A percentile compares a stretch with the other conserved stretches of the same genome.
These are phyloP conservation scores for Ophiostoma ips DNA, from an alignment of 2,329 filamentous ascomycete species.

Conservation along the genomic window DNA sequence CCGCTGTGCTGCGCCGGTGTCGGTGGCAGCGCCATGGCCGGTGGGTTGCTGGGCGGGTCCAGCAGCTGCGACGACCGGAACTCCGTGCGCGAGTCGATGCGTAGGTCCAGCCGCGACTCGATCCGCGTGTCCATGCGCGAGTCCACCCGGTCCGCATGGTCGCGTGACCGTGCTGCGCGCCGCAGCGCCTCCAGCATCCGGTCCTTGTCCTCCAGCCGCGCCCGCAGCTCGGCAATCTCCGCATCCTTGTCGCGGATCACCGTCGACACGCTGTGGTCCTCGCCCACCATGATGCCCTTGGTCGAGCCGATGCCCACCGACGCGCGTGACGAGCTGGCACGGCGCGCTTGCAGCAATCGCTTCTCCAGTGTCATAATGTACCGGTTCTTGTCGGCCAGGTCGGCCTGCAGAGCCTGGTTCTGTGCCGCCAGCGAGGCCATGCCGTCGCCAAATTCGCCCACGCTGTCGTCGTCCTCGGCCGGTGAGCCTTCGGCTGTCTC, in stretches of 20 bases:
- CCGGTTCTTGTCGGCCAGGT: constrained; percentile 89
- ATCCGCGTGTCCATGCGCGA: constrained; percentile 10
- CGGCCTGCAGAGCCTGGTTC: constrained; percentile 83
- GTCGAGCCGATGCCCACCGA: constrained; percentile 53
- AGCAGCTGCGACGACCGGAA: constrained; percentile 21
- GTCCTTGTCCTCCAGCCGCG: constrained; percentile 86
- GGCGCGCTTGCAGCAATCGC: constrained; percentile 73
- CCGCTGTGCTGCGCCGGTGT: constrained; percentile 7
- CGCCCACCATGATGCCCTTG: constrained; percentile 55
- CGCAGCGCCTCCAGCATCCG: constrained; percentile 80
- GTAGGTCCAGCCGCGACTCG: constrained; percentile 22
- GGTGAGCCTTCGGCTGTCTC: constrained; percentile 19
- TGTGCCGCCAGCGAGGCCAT: constrained; percentile 71
- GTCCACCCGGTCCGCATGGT: constrained; percentile 53
- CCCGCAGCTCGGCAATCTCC: constrained; percentile 82
- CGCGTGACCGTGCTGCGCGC: constrained; percentile 71
- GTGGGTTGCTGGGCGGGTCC: constrained; percentile 19
- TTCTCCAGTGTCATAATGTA: constrained; percentile 94
- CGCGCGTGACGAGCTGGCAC: constrained; percentile 78
- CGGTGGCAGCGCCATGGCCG: constrained; percentile 13
- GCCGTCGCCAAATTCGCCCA: constrained; percentile 77
- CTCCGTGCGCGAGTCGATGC: constrained; percentile 22
- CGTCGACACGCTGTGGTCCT: constrained; percentile 61
- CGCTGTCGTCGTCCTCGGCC: constrained; percentile 52
- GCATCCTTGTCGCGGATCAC: constrained; percentile 77